phyloP scores from a whole-genome alignment of 331 rosid species.

The Spiraea crenata region DNA sequence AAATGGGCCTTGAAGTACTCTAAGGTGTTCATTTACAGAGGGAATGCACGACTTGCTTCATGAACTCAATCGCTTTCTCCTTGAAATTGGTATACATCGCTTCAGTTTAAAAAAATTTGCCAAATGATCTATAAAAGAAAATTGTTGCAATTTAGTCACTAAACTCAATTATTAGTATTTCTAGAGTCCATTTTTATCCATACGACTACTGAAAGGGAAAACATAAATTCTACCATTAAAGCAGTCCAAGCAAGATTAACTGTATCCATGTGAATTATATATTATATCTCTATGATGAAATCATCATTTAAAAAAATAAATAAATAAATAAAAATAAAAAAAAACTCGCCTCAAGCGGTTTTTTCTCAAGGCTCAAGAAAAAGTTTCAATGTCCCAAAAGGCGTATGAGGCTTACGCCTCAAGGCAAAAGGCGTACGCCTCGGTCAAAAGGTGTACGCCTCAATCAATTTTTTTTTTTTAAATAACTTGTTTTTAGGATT shows the following conservation, averaged over 20 bases:
- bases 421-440: too few relatives aligned
- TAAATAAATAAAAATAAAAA: too few relatives aligned
- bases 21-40: conserved; percentile 89
- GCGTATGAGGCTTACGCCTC: too few relatives aligned
- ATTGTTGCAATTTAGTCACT: background rate
- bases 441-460: too few relatives aligned
- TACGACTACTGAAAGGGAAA: background rate
- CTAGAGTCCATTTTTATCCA: conserved; percentile 1
- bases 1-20: conserved; percentile 92
- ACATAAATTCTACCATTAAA: conserved; percentile 14
- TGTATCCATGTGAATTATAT: conserved; percentile 10
- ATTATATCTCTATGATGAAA: background rate
- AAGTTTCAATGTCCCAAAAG: too few relatives aligned
- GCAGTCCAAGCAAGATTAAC: conserved; percentile 11
- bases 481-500: too few relatives aligned
- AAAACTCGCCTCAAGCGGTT: too few relatives aligned
- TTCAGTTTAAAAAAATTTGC: background rate
- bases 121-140: background rate
- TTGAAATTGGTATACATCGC: conserved; percentile 97
- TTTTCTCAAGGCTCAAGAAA: too few relatives aligned
- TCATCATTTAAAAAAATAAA: too few relatives aligned
- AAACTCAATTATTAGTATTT: conserved; percentile 7
- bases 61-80: conserved; percentile 98
- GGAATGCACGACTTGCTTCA: conserved; percentile 98
- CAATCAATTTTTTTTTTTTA: too few relatives aligned